phyloP scores from a whole-genome alignment of 345 rosid genomes.

The Salix suchowensis region DNA sequence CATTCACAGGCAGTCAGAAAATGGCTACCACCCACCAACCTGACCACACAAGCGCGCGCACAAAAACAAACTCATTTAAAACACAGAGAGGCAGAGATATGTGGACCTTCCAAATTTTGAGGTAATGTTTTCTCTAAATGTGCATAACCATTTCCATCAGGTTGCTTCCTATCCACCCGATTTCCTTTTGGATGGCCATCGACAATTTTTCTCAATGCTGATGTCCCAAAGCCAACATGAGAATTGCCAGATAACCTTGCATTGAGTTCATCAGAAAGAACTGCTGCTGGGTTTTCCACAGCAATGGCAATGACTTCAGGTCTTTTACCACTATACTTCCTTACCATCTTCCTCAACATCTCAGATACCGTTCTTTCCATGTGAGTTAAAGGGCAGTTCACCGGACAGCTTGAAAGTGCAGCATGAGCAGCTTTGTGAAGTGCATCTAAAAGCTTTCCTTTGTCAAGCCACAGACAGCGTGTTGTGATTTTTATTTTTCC shows the following conservation, averaged over 20 bases:
- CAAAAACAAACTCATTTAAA: neutral
- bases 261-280: slow-evolving; percentile 65
- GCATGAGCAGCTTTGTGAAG: slow-evolving; percentile 93
- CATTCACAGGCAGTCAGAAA: neutral
- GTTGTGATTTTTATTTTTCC: slow-evolving; percentile 94
- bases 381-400: slow-evolving; percentile 77
- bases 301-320: slow-evolving; percentile 92
- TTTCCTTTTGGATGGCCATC: slow-evolving; percentile 40
- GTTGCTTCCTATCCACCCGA: slow-evolving; percentile 25
- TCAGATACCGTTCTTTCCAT: slow-evolving; percentile 88
- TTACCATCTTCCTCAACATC: slow-evolving; percentile 80
- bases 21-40: neutral
- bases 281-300: slow-evolving; percentile 69
- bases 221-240: slow-evolving; percentile 44
- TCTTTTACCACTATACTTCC: slow-evolving; percentile 91
- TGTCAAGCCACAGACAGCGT: slow-evolving; percentile 96
- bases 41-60: neutral
- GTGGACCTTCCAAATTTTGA: slow-evolving; percentile 40
- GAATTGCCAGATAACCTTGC: slow-evolving; percentile 61
- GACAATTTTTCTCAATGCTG: slow-evolving; percentile 50
- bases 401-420: slow-evolving; percentile 84
- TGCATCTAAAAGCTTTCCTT: slow-evolving; percentile 87
- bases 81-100: slow-evolving; percentile 10
- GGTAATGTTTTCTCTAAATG: slow-evolving; percentile 21
- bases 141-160: slow-evolving; percentile 23